A percentile compares a stretch with the other conserved stretches of the same genome.
These are phyloP conservation scores for Diutina catenulata DNA, from an alignment of 1,139 yeast species.

Conservation along the genomic window DNA sequence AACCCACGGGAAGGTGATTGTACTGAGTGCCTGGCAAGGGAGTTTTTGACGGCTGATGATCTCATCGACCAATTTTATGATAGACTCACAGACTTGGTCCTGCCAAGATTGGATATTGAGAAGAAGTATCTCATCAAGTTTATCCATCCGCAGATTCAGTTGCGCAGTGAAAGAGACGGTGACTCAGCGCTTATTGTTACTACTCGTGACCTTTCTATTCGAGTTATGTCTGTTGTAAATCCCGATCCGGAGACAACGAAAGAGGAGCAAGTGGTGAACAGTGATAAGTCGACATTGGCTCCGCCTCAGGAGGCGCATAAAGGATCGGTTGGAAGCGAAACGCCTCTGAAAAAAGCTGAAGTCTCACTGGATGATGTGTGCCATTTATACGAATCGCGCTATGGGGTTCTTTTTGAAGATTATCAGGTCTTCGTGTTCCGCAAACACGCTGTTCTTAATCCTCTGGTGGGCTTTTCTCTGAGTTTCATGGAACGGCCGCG, in stretches of 20 bases:
- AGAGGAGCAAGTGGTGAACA: background rate
- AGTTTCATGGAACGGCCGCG: background rate
- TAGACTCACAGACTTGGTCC: constrained; percentile 16
- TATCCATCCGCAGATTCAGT: constrained; percentile 34
- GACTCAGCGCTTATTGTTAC: constrained; percentile 13
- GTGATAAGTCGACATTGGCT: no score
- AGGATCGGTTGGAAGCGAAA: no score
- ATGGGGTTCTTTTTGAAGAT: constrained; percentile 3
- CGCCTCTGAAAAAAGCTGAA: no score
- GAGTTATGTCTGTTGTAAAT: constrained; percentile 1
- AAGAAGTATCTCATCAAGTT: constrained; percentile 29
- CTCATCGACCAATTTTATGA: constrained; percentile 23
- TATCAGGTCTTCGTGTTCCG: constrained; percentile 2
- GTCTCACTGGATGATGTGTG: constrained; percentile 1
- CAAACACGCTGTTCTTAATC: background rate
- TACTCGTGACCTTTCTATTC: background rate
- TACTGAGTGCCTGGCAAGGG: no score
- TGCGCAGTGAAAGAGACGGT: constrained; percentile 21
- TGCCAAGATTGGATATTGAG: constrained; percentile 22
- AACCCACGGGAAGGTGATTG: background rate
- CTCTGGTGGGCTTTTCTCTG: background rate
- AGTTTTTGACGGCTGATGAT: constrained; percentile 18
- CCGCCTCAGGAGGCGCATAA: no score
- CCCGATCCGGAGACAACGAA: background rate
- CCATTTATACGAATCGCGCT: background rate